These are phyloP conservation scores for Lolium perenne DNA, from an alignment of 176 grass and related monocot species.

Conservation along the genomic window DNA sequence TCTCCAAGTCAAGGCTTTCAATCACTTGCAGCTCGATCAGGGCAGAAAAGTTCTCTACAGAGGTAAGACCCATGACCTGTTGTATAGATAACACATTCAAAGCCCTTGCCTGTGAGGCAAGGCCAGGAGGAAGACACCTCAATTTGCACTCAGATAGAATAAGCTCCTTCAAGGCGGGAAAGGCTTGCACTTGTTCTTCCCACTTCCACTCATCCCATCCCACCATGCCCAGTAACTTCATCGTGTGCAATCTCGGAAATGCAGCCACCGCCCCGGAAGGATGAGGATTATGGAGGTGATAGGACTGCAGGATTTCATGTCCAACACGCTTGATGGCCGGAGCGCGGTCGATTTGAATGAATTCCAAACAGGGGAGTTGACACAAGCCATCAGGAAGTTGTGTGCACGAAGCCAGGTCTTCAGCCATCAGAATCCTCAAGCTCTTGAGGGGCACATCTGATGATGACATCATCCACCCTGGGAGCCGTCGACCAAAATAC, in stretches of 20 bases:
- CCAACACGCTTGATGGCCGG: slow-evolving; percentile 27
- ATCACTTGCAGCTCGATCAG: background rate
- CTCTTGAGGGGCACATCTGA: no score
- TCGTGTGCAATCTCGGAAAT: background rate
- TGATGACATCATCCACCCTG: slow-evolving; percentile 25
- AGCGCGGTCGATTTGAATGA: background rate
- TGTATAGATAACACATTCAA: background rate
- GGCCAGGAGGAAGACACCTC: slow-evolving; percentile 1
- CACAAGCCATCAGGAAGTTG: slow-evolving; percentile 31
- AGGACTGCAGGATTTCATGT: background rate
- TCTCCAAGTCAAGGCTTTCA: background rate
- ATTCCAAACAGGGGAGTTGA: slow-evolving; percentile 17
- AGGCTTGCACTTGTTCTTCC: background rate
- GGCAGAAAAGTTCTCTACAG: background rate
- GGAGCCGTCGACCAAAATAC: slow-evolving; percentile 27
- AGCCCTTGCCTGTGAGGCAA: slow-evolving; percentile 17
- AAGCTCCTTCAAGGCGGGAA: background rate
- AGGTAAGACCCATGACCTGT: background rate
- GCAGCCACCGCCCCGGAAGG: background rate
- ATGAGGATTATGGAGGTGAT: background rate
- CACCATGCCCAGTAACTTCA: background rate
- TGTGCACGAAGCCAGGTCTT: background rate
- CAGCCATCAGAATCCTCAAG: background rate
- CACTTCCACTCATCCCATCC: slow-evolving; percentile 29
- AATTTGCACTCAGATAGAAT: background rate